Conservation (phyloP, 495 filamentous ascomycete genomes). For the Penicillium salamii region DNA sequence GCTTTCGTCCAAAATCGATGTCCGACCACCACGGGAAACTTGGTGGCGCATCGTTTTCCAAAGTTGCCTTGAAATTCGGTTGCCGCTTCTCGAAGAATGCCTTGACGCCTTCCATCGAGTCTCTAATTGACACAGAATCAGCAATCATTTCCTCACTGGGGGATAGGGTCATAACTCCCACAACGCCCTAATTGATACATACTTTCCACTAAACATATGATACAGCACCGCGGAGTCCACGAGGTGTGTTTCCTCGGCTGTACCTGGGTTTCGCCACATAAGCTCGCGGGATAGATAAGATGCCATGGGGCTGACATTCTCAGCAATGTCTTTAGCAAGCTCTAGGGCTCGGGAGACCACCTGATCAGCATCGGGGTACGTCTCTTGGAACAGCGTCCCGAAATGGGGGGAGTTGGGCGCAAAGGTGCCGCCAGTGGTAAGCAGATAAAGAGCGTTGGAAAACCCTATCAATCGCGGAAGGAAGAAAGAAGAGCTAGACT, state of each 20-base stretch:
- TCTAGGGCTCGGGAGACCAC: constrained; percentile 51
- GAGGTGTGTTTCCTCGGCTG: constrained; percentile 52
- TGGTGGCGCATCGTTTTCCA: constrained; percentile 25
- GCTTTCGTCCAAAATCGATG: constrained; percentile 2
- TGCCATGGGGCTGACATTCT: constrained; percentile 49
- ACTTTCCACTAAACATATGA: constrained; percentile 45
- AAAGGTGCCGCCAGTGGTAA: constrained; percentile 21
- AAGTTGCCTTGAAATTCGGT: constrained; percentile 46
- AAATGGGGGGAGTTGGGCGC: constrained; percentile 18
- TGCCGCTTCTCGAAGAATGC: constrained; percentile 50
- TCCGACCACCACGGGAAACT: constrained; percentile 34
- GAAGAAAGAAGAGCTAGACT: constrained; percentile 54
- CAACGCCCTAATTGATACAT: background rate
- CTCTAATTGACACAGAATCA: background rate
- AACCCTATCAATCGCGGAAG: constrained; percentile 54
- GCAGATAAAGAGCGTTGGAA: constrained; percentile 45
- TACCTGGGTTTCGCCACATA: constrained; percentile 49
- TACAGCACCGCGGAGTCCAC: constrained; percentile 52
- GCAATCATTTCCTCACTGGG: background rate
- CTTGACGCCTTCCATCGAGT: constrained; percentile 16
- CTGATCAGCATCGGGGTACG: constrained; percentile 40
- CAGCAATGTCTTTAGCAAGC: constrained; percentile 49
- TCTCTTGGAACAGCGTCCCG: constrained; percentile 48
- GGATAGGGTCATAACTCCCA: too few relatives aligned
- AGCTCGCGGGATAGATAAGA: constrained; percentile 49